These are phyloP conservation scores for Luvunga scandens DNA, from an alignment of 345 rosid species.

Conservation along the genomic window DNA sequence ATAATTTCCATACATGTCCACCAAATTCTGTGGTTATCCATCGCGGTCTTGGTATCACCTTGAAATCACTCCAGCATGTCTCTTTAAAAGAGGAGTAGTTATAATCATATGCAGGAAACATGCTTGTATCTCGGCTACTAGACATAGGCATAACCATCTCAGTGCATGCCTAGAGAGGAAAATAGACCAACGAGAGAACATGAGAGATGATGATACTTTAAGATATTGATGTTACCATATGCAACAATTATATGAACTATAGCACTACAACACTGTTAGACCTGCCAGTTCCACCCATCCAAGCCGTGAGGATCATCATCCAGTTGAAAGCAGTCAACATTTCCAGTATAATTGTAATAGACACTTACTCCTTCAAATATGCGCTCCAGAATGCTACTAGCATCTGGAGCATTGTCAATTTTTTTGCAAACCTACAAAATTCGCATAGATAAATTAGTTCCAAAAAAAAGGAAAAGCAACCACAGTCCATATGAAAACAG, in stretches of 20 bases:
- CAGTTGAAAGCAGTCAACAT: slow-evolving; percentile 68
- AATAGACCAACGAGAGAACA: neutral
- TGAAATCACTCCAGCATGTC: slow-evolving; percentile 57
- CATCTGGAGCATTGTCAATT: slow-evolving; percentile 59
- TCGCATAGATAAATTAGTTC: neutral
- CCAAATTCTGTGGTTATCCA: slow-evolving; percentile 90
- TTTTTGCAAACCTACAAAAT: slow-evolving; percentile 64
- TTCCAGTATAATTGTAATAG: slow-evolving; percentile 82
- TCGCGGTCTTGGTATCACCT: slow-evolving; percentile 67
- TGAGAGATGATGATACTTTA: neutral
- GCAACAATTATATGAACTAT: neutral
- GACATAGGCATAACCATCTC: slow-evolving; percentile 98
- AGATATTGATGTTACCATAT: neutral
- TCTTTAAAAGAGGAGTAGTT: slow-evolving; percentile 65
- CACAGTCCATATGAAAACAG: neutral
- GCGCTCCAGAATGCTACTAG: slow-evolving; percentile 58
- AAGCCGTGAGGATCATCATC: slow-evolving; percentile 97
- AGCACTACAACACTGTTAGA: slow-evolving; percentile 13
- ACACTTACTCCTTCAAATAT: slow-evolving; percentile 68
- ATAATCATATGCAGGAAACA: slow-evolving; percentile 57
- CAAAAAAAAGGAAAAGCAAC: neutral
- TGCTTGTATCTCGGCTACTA: slow-evolving; percentile 57
- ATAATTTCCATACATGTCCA: slow-evolving; percentile 63
- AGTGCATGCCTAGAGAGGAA: slow-evolving; percentile 66
- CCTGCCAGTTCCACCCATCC: slow-evolving; percentile 98